Percentiles rank a stretch among this genome's conserved stretches.
These are phyloP conservation scores for Cyclotella choctawhatcheeana DNA, from an alignment of 108 stramenopile genomes.

Conservation along the genomic window DNA sequence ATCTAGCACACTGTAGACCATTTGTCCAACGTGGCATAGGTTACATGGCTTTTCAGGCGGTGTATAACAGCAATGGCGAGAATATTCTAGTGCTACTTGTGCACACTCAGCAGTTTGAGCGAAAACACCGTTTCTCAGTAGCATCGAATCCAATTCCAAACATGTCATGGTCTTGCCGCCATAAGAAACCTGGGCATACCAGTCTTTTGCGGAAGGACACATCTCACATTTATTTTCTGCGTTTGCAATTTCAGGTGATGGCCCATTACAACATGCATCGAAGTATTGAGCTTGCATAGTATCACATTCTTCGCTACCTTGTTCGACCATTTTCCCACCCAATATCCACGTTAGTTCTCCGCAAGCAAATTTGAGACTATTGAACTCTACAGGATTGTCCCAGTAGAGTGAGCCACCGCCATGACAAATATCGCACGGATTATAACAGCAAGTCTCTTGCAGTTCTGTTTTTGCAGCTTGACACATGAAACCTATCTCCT, in stretches of 20 bases:
- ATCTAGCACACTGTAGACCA: conserved; percentile 38
- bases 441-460: conserved; percentile 40
- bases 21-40: conserved; percentile 38
- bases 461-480: conserved; percentile 54
- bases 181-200: conserved; percentile 48
- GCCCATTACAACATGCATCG: conserved; percentile 43
- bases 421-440: conserved; percentile 40
- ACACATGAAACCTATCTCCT: conserved; percentile 52
- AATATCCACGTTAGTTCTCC: conserved; percentile 50
- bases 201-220: conserved; percentile 50
- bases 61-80: conserved; percentile 45
- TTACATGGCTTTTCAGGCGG: conserved; percentile 40
- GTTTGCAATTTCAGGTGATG: conserved; percentile 38
- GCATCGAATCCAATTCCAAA: conserved; percentile 47
- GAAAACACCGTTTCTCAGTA: conserved; percentile 35
- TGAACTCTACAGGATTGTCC: conserved; percentile 48
- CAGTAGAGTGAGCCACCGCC: conserved; percentile 35
- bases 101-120: conserved; percentile 28
- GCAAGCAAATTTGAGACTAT: conserved; percentile 46
- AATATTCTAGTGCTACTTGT: conserved; percentile 31
- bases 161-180: conserved; percentile 49
- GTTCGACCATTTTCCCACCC: conserved; percentile 37
- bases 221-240: conserved; percentile 51
- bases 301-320: conserved; percentile 40
- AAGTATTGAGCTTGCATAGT: conserved; percentile 38